A percentile compares a stretch with the other conserved stretches of the same genome.
These are phyloP conservation scores for Neocallimastix lanati DNA, from an alignment of 192 early-diverging fungal genomes.

Conservation along the genomic window DNA sequence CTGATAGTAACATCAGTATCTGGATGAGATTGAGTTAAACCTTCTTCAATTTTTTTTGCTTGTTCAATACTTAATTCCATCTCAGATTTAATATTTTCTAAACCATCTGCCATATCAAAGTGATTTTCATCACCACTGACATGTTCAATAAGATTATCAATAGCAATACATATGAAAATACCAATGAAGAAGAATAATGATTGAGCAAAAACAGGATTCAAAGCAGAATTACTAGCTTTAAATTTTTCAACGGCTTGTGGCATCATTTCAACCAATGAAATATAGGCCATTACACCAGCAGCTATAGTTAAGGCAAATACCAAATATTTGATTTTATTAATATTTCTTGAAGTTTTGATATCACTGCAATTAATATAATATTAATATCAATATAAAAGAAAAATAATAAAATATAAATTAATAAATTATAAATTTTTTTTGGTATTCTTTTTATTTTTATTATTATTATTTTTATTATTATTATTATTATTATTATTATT, in stretches of 20 bases:
- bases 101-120: background rate
- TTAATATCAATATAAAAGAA: no score
- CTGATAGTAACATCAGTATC: background rate
- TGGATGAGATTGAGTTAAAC: background rate
- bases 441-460: no score
- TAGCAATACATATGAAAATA: background rate
- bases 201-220: background rate
- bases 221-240: background rate
- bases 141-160: background rate
- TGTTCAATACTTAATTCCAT: background rate
- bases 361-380: background rate
- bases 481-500: no score
- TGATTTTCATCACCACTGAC: background rate
- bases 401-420: no score
- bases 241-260: background rate
- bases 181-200: background rate
- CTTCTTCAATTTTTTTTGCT: background rate
- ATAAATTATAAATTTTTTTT: no score
- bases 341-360: background rate
- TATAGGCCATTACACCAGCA: background rate
- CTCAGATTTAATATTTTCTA: background rate
- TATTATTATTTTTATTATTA: no score
- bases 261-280: background rate
- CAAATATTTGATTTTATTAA: background rate
- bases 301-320: background rate